These are phyloP conservation scores for Huntiella abstrusa DNA, from an alignment of 2,329 filamentous ascomycete genomes.

Conservation along the genomic window DNA sequence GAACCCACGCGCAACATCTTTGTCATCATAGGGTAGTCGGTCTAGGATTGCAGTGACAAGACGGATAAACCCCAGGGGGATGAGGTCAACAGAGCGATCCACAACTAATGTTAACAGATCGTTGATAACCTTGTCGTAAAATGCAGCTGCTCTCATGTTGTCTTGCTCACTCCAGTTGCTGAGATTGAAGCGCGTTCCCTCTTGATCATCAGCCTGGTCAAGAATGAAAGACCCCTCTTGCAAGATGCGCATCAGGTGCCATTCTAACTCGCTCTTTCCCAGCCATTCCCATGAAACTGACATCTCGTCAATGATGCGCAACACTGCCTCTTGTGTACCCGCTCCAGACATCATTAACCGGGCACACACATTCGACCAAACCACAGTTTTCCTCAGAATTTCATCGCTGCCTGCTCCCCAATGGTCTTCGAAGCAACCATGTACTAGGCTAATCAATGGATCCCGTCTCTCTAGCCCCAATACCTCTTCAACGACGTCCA, in stretches of 20 bases:
- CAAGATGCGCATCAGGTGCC: conserved; percentile 85
- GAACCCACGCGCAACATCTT: conserved; percentile 61
- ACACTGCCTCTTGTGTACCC: conserved; percentile 61
- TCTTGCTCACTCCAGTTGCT: conserved; percentile 60
- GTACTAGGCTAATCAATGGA: conserved; percentile 64
- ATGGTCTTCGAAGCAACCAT: conserved; percentile 78
- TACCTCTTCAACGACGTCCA: conserved; percentile 52
- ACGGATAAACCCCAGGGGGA: conserved; percentile 69
- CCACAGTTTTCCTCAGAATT: conserved; percentile 57
- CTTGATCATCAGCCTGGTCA: conserved; percentile 65
- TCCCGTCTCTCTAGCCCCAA: conserved; percentile 80
- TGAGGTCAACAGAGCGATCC: conserved; percentile 64
- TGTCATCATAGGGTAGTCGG: conserved; percentile 53
- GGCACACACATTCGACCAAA: conserved; percentile 79
- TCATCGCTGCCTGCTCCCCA: conserved; percentile 66
- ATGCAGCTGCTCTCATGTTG: conserved; percentile 67
- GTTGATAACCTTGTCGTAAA: conserved; percentile 66
- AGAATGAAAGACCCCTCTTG: conserved; percentile 83
- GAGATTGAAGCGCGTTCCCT: conserved; percentile 50
- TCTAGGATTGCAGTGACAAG: conserved; percentile 68
- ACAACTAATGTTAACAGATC: conserved; percentile 73
- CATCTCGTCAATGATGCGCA: conserved; percentile 75
- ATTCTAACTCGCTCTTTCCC: conserved; percentile 73
- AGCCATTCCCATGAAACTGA: conserved; percentile 76
- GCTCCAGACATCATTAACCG: conserved; percentile 61